Percentiles rank a stretch among this genome's conserved stretches.
Evolutionary conservation across 140 eudicot species (phyloP).

Genomic region (Senecio squalidus): DNA sequence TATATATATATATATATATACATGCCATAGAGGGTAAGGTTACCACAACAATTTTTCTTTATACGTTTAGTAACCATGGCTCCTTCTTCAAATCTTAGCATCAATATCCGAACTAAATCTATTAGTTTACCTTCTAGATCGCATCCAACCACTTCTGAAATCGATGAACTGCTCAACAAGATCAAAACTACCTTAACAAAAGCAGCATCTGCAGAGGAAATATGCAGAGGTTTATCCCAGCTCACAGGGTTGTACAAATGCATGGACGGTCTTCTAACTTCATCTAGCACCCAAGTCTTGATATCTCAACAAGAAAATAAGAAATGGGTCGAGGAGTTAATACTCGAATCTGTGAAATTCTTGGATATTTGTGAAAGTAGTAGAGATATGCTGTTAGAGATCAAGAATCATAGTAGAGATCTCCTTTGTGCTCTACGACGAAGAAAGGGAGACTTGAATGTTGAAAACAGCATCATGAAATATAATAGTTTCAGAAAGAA

Average conservation of each 20-base stretch:
- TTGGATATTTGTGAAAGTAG: slow-evolving; percentile 33
- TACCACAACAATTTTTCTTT: slow-evolving; percentile 8
- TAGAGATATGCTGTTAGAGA: slow-evolving; percentile 27
- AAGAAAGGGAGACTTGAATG: slow-evolving; percentile 14
- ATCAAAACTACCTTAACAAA: slow-evolving; percentile 14
- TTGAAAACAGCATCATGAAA: slow-evolving; percentile 20
- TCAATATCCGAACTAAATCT: slow-evolving; percentile 24
- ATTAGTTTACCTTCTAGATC: slow-evolving; percentile 37
- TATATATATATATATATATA: neutral
- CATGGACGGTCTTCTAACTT: slow-evolving; percentile 29
- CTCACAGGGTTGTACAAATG: slow-evolving; percentile 25
- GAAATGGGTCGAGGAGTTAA: slow-evolving; percentile 32
- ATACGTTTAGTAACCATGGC: slow-evolving; percentile 20
- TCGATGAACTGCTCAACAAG: slow-evolving; percentile 31
- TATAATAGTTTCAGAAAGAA: slow-evolving; percentile 34
- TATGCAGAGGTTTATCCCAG: slow-evolving; percentile 24
- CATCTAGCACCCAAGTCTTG: slow-evolving; percentile 30
- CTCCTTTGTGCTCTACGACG: slow-evolving; percentile 31
- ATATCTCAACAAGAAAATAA: slow-evolving; percentile 21
- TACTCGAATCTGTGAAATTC: slow-evolving; percentile 30
- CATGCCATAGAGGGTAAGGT: neutral
- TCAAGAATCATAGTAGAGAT: slow-evolving; percentile 29
- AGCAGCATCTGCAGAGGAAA: slow-evolving; percentile 17
- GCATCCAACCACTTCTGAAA: slow-evolving; percentile 23
- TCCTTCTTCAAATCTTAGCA: slow-evolving; percentile 18